Evolutionary conservation across 352 stramenopile species (phyloP).

Genomic region (Phytophthora aleatoria): DNA sequence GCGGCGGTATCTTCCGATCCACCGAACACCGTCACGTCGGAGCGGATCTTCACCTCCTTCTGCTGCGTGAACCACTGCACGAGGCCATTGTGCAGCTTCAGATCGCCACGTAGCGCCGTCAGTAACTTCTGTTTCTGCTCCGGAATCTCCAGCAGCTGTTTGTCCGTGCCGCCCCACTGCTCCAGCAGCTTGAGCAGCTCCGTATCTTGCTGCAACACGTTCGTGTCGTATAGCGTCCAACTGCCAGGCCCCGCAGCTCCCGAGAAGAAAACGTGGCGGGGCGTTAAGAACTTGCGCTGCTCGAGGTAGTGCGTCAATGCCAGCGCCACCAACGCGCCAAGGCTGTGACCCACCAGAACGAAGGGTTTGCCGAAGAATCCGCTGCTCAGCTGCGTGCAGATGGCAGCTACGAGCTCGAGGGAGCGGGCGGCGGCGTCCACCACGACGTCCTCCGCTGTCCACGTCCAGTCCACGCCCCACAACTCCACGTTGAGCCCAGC

Average conservation of each 20-base stretch:
- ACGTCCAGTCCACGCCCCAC: conserved; percentile 70
- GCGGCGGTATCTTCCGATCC: conserved; percentile 48
- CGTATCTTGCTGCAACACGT: conserved; percentile 36
- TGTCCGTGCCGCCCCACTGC: conserved; percentile 67
- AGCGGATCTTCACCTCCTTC: conserved; percentile 30
- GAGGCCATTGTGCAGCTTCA: conserved; percentile 60
- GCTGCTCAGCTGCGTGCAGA: conserved; percentile 44
- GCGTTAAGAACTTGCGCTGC: conserved; percentile 48
- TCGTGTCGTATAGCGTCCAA: conserved; percentile 38
- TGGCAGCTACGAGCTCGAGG: conserved; percentile 40
- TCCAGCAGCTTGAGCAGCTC: conserved; percentile 51
- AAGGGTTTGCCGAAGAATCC: conserved; percentile 82
- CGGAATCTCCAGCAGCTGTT: conserved; percentile 53
- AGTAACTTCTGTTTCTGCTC: conserved; percentile 45
- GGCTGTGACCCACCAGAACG: conserved; percentile 68
- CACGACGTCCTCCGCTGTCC: conserved; percentile 16
- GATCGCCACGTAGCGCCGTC: conserved; percentile 40
- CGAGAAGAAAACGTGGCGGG: conserved; percentile 67
- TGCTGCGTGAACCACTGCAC: conserved; percentile 44
- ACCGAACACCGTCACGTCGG: conserved; percentile 58
- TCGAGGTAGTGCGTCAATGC: conserved; percentile 56
- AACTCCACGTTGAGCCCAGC: conserved; percentile 51
- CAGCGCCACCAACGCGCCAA: conserved; percentile 65
- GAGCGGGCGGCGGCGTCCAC: conserved; percentile 16
- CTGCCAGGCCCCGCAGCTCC: conserved; percentile 41